These are phyloP conservation scores for Gremmenia infestans DNA, from an alignment of 2,329 filamentous ascomycete species.

Conservation along the genomic window DNA sequence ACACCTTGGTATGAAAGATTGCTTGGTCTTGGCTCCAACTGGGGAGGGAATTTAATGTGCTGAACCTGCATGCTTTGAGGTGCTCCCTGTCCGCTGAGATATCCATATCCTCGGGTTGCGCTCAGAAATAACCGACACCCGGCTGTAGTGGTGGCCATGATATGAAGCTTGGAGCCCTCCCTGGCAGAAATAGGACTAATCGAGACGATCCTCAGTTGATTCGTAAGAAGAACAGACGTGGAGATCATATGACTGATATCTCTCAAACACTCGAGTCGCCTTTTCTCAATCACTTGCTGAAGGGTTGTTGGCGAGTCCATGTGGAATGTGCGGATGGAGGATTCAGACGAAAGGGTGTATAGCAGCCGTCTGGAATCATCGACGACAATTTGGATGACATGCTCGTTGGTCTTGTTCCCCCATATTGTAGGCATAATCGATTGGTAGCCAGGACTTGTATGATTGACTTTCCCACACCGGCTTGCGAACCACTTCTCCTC, in stretches of 20 bases:
- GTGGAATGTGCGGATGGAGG: conserved; percentile 87
- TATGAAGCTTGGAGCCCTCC: conserved; percentile 77
- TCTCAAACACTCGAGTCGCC: conserved; percentile 52
- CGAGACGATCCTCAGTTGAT: conserved; percentile 69
- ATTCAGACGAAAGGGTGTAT: conserved; percentile 84
- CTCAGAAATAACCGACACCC: conserved; percentile 91
- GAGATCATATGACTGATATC: conserved; percentile 85
- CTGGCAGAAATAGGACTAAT: conserved; percentile 77
- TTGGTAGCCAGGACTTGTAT: conserved; percentile 69
- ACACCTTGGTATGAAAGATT: conserved; percentile 19
- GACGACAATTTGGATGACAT: conserved; percentile 73
- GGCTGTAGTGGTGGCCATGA: conserved; percentile 86
- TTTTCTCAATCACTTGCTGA: conserved; percentile 60
- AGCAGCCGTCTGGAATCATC: conserved; percentile 85
- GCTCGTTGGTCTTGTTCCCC: conserved; percentile 51
- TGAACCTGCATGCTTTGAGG: conserved; percentile 97
- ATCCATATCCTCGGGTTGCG: conserved; percentile 68
- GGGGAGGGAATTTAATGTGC: conserved; percentile 89
- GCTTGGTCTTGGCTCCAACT: conserved; percentile 28
- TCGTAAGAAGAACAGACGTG: conserved; percentile 64
- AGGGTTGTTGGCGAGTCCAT: conserved; percentile 64
- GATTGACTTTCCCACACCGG: conserved; percentile 82
- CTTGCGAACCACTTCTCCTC: conserved; percentile 96
- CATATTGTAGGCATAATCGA: conserved; percentile 56
- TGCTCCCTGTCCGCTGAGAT: conserved; percentile 51